Conservation (phyloP, 441 rosid genomes). For the Gossypium gossypioides region DNA sequence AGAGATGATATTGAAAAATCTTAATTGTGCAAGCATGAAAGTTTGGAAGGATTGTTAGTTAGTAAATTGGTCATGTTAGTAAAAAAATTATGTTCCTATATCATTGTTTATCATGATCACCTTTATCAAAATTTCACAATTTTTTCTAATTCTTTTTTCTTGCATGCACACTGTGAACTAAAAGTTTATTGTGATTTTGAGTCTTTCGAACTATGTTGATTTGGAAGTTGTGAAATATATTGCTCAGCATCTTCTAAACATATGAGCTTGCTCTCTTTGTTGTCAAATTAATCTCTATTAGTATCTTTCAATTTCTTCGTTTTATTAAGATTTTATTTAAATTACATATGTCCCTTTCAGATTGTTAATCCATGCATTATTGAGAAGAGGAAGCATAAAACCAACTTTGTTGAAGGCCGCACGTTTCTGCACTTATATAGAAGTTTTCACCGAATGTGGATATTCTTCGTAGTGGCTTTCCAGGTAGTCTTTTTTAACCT, state of each 20-base stretch:
- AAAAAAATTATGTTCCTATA: constrained; percentile 1
- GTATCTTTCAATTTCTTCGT: neutral
- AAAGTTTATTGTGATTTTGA: neutral
- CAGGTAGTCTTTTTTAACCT: constrained; percentile 2
- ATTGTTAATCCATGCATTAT: constrained; percentile 38
- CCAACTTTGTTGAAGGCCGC: constrained; percentile 96
- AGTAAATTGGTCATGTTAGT: neutral
- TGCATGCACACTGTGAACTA: neutral
- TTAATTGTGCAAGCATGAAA: neutral
- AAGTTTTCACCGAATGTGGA: constrained; percentile 96
- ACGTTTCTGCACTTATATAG: constrained; percentile 87
- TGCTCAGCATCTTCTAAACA: neutral
- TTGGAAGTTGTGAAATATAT: neutral
- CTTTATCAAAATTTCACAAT: neutral
- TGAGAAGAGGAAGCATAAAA: constrained; percentile 72
- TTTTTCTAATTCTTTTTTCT: neutral
- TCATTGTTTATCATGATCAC: neutral
- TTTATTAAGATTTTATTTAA: constrained; percentile 5
- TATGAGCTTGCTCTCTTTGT: neutral
- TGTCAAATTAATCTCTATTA: neutral
- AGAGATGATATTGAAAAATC: neutral
- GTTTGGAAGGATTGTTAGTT: neutral
- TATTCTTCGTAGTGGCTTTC: constrained; percentile 13
- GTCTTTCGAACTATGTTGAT: neutral
- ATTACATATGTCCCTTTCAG: constrained; percentile 29